Evolutionary conservation across 1,139 yeast genomes (phyloP).

Genomic region (Saccharomyces hybrid): DNA sequence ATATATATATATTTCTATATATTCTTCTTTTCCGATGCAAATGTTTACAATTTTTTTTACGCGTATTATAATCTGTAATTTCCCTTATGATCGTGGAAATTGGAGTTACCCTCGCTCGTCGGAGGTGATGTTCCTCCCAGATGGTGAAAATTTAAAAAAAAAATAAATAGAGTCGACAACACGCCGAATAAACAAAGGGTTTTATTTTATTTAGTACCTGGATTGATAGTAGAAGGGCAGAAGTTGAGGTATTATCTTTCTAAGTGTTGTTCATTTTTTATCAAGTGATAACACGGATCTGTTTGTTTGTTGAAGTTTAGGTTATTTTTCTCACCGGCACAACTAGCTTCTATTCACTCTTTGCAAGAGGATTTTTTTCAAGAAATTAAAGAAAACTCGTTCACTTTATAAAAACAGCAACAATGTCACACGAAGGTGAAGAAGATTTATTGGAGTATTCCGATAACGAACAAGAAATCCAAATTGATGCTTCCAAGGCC

Average conservation of each 20-base stretch:
- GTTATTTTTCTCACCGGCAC: background rate
- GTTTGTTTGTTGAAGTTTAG: background rate
- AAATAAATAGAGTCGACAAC: background rate
- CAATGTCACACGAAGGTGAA: constrained; percentile 72
- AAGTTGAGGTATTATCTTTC: background rate
- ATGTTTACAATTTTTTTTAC: background rate
- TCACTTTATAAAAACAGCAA: background rate
- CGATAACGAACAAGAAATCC: constrained; percentile 92
- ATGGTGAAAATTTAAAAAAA: background rate
- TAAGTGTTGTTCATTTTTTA: background rate
- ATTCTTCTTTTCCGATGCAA: background rate
- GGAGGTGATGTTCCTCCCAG: background rate
- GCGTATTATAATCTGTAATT: background rate
- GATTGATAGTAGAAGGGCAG: background rate
- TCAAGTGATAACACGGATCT: background rate
- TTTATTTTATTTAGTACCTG: background rate
- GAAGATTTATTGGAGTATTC: constrained; percentile 98
- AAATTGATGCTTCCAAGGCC: constrained; percentile 57
- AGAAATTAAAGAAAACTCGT: background rate
- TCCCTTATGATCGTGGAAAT: background rate
- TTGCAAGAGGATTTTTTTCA: background rate
- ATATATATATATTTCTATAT: background rate
- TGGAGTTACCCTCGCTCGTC: background rate
- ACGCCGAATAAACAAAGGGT: constrained; percentile 1
- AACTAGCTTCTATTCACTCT: background rate